Evolutionary conservation across 495 filamentous ascomycete species (phyloP).

Genomic region (Cercophora samala): DNA sequence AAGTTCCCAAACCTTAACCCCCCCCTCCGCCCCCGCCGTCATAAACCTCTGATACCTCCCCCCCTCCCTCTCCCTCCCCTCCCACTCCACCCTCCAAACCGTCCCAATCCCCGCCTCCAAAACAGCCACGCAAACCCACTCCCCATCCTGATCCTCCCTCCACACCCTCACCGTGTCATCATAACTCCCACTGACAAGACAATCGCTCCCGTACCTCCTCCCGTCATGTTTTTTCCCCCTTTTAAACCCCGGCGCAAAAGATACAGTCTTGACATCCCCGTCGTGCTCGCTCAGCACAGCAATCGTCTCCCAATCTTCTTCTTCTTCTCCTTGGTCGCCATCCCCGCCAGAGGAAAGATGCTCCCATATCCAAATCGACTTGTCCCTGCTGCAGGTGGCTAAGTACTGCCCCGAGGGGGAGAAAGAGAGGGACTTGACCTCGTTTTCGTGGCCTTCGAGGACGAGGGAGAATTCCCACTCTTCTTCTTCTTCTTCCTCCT

Average conservation of each 20-base stretch:
- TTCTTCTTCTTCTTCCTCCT: constrained; percentile 50
- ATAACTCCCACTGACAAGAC: constrained; percentile 82
- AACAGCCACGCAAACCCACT: constrained; percentile 88
- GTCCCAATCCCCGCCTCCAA: constrained; percentile 73
- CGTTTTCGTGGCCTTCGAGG: constrained; percentile 88
- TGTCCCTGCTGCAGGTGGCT: constrained; percentile 87
- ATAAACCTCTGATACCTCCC: constrained; percentile 59
- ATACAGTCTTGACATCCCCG: constrained; percentile 89
- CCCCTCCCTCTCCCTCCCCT: constrained; percentile 45
- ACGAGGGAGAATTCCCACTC: constrained; percentile 87
- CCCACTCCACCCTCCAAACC: constrained; percentile 88
- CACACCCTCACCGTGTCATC: constrained; percentile 88
- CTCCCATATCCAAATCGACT: constrained; percentile 99
- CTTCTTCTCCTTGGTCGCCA: constrained; percentile 42
- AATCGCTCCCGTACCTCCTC: constrained; percentile 47
- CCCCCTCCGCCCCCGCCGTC: constrained; percentile 75
- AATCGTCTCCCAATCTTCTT: constrained; percentile 93
- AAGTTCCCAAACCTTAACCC: constrained; percentile 73
- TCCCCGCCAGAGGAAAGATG: constrained; percentile 61
- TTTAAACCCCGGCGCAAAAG: constrained; percentile 68
- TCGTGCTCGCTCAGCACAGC: constrained; percentile 92
- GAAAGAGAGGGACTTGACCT: constrained; percentile 85
- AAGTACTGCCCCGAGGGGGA: constrained; percentile 74
- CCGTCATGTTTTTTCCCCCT: constrained; percentile 43
- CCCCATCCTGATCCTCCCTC: constrained; percentile 79